A percentile compares a stretch with the other conserved stretches of the same genome.
Evolutionary conservation across 352 stramenopile genomes (phyloP).

Genomic region (Thraustochytrium striatum): DNA sequence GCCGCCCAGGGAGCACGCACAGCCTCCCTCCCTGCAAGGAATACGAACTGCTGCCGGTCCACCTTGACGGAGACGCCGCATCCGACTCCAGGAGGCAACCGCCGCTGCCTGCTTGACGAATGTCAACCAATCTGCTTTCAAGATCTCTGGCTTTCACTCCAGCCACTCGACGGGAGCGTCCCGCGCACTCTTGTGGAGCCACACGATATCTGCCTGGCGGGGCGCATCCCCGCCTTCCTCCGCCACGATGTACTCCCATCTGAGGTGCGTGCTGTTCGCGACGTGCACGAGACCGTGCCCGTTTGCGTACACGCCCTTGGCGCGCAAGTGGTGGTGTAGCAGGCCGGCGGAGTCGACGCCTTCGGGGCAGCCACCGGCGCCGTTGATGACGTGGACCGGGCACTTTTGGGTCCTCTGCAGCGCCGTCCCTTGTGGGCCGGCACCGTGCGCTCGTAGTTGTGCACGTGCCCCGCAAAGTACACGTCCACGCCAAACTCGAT

Average conservation of each 20-base stretch:
- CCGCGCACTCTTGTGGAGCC: neutral
- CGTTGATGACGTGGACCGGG: slow-evolving; percentile 30
- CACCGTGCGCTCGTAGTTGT: slow-evolving; percentile 30
- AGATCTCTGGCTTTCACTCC: too few relatives aligned
- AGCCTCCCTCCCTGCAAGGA: too few relatives aligned
- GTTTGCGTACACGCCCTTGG: slow-evolving; percentile 17
- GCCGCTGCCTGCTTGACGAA: too few relatives aligned
- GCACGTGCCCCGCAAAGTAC: slow-evolving; percentile 37
- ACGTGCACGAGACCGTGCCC: slow-evolving; percentile 17
- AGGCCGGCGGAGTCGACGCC: neutral
- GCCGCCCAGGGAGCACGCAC: too few relatives aligned
- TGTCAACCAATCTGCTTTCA: too few relatives aligned
- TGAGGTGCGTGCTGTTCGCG: slow-evolving; percentile 14
- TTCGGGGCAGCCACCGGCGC: slow-evolving; percentile 16
- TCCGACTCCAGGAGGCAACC: too few relatives aligned
- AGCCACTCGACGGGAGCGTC: too few relatives aligned
- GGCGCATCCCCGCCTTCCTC: neutral
- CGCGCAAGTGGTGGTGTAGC: neutral
- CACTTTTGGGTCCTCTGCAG: neutral
- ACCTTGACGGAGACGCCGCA: too few relatives aligned
- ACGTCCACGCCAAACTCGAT: neutral
- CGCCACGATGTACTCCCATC: slow-evolving; percentile 7
- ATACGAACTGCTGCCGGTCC: too few relatives aligned
- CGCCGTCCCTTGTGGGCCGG: neutral
- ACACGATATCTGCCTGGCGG: neutral